Evolutionary conservation across 768 basidiomycete genomes (phyloP), one percentile per base, ranked within the genome.

Genomic region (Auricularia auricula-judae): DNA sequence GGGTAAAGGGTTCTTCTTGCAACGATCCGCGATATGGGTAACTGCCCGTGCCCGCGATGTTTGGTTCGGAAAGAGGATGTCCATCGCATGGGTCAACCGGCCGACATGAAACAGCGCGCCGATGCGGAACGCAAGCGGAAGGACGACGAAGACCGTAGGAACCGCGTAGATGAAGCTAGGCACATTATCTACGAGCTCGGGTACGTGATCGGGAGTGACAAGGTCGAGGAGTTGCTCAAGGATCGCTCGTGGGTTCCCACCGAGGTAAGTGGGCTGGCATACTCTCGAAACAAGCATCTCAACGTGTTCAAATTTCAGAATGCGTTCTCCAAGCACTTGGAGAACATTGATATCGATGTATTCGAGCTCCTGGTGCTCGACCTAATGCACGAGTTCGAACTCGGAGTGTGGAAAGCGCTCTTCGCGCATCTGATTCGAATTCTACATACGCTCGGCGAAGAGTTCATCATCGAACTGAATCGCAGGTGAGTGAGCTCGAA

Each of bases 1-100:
- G 43, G 8, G 21, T 12, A 36, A 43, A 78, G 77, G 65, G 67
- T 78, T 8, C 70, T 80, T 0, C 59, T 80, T 1, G 72, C 78
- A 0, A 71, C 71, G 7, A 76, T 81, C 2, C 71, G 75, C 4
- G 74, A 77, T 62, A 72, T 75, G 14, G 81, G 77, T 0, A 10
- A 66, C 0, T 80, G 73, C 59, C 78, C 76, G 14, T 80, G 80
- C 65, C 78, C 78, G 0, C 67, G 73, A 0, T 81, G 80, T 63
- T 64, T 74, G 0, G 66, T 76, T 33, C 56, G 54, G 7, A 77
- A 75, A 62, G 63, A 66, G 0, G 44, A 72, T 0, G 66, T 81
- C 4, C 65, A 72, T 39, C 61, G 62, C 0, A 58, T 80, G 18
- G 79, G 79, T 8, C 70, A 54, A 12, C 16, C 61, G 5, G 18